Percentiles rank a stretch among this genome's conserved stretches.
phyloP scores from a whole-genome alignment of 495 filamentous ascomycete species.

The Daldinia caldariorum region DNA sequence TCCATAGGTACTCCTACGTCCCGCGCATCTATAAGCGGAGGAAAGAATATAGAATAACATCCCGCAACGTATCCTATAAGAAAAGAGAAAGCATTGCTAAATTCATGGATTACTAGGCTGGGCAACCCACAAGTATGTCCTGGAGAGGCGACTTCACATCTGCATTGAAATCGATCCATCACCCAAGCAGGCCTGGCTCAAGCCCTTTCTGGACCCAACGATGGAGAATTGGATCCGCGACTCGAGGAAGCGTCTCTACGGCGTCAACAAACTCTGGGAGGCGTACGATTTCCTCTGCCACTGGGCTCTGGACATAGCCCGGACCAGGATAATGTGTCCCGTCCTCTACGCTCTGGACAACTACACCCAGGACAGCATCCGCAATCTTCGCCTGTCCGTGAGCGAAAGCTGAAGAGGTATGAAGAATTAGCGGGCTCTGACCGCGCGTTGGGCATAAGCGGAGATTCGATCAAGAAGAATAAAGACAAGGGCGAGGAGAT shows the following conservation, averaged over 20 bases:
- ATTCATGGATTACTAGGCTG: background rate
- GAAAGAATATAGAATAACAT: background rate
- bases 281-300: slow-evolving; percentile 3
- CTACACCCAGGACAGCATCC: background rate
- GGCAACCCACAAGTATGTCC: background rate
- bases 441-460: background rate
- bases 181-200: background rate
- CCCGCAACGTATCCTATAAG: background rate
- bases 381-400: background rate
- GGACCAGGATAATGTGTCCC: background rate
- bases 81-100: background rate
- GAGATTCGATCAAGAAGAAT: background rate
- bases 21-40: background rate
- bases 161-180: background rate
- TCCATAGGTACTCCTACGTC: background rate
- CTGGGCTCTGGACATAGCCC: slow-evolving; percentile 3
- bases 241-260: background rate
- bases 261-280: background rate
- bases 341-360: background rate
- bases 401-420: background rate
- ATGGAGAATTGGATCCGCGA: slow-evolving; percentile 6
- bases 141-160: background rate
- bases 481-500: background rate
- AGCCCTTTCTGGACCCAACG: background rate
- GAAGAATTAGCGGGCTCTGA: background rate